Evolutionary conservation across 2,329 filamentous ascomycete species (phyloP).

Genomic region (Xylogone sp.): DNA sequence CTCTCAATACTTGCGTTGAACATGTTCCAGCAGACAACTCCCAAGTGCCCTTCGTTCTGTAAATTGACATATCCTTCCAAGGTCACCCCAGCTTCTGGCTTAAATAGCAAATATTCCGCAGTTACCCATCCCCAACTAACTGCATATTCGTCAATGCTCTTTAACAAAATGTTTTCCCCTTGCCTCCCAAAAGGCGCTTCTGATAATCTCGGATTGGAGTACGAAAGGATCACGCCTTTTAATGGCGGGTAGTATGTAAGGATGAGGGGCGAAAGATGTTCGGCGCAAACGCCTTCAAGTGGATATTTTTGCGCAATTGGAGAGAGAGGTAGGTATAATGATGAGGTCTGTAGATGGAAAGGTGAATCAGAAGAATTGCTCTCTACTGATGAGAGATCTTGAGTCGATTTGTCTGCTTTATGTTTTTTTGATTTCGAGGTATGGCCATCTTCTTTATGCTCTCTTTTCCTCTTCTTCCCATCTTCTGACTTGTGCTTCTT

Average conservation of each 20-base stretch:
- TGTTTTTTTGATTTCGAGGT: constrained; percentile 42
- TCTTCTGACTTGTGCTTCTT: constrained; percentile 32
- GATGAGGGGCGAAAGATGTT: constrained; percentile 71
- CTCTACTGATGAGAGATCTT: constrained; percentile 12
- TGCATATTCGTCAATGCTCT: constrained; percentile 74
- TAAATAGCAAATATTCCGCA: constrained; percentile 79
- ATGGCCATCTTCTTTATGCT: constrained; percentile 34
- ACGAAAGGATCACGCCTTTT: constrained; percentile 70
- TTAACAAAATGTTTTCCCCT: constrained; percentile 43
- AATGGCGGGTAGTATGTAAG: constrained; percentile 74
- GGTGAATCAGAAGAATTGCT: constrained; percentile 48
- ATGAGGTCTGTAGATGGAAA: constrained; percentile 75
- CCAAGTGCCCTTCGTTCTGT: constrained; percentile 84
- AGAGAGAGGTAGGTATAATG: constrained; percentile 74
- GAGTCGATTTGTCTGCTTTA: constrained; percentile 33
- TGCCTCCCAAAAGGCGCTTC: constrained; percentile 50
- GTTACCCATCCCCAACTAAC: constrained; percentile 87
- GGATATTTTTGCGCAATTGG: constrained; percentile 68
- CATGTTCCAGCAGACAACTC: constrained; percentile 82
- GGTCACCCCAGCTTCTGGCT: constrained; percentile 67
- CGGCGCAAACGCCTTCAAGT: constrained; percentile 65
- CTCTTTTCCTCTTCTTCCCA: constrained; percentile 38
- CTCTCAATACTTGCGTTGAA: constrained; percentile 88
- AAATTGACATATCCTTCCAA: constrained; percentile 81
- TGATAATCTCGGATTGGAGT: constrained; percentile 64